phyloP scores from a whole-genome alignment of 208 protist species.

The Acanthamoeba healyi region DNA sequence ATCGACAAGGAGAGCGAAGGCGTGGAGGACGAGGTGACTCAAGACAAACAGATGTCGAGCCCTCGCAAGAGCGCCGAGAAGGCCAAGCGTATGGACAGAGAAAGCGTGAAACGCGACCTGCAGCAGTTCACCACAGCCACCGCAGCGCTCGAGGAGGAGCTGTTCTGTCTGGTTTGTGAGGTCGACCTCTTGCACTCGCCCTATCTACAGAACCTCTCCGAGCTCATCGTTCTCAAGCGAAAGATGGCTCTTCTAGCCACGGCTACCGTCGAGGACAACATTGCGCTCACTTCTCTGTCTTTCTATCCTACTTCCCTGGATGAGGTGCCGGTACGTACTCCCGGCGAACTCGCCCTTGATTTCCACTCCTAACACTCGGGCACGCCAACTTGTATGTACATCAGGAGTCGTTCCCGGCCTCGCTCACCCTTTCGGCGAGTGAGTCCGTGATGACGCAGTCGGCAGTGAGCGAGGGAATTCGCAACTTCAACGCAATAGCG shows the following conservation, averaged over 20 bases:
- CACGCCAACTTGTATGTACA: too few species aligned
- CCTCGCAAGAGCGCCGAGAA: neutral
- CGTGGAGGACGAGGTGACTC: neutral
- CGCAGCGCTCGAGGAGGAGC: neutral
- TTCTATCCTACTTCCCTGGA: constrained; percentile 22
- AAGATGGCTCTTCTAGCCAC: neutral
- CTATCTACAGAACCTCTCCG: constrained; percentile 33
- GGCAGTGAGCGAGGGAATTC: constrained; percentile 28
- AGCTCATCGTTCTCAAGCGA: constrained; percentile 22
- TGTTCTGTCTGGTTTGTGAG: constrained; percentile 25
- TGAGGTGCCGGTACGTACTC: neutral
- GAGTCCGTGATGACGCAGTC: constrained; percentile 28
- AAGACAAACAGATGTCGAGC: neutral
- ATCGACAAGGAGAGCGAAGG: neutral
- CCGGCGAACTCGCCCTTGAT: too few species aligned
- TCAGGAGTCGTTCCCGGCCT: constrained; percentile 10
- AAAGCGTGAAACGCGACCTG: neutral
- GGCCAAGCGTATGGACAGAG: neutral
- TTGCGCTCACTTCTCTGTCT: neutral
- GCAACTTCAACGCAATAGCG: constrained; percentile 44
- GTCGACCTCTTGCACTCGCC: constrained; percentile 17
- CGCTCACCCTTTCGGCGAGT: neutral
- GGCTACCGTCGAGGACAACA: neutral
- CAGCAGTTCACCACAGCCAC: neutral
- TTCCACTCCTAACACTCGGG: too few species aligned